Percentiles rank a stretch among this genome's conserved stretches.
These are phyloP conservation scores for Sporothrix phasma DNA, from an alignment of 2,329 filamentous ascomycete genomes.

Conservation along the genomic window DNA sequence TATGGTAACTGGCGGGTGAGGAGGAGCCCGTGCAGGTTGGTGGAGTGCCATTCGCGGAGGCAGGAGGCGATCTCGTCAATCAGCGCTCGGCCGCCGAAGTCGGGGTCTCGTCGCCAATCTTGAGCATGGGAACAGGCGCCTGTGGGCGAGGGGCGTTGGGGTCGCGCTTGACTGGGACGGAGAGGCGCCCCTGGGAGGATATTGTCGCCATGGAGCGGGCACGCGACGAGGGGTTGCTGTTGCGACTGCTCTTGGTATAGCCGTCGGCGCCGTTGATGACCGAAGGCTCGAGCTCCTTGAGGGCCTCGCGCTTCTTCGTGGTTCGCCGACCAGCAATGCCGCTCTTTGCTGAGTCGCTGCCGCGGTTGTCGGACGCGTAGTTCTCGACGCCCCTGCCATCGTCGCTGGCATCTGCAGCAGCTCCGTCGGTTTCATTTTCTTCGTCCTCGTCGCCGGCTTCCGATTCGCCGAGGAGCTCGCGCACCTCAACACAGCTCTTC, in stretches of 20 bases:
- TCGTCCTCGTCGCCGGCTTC: slow-evolving; percentile 43
- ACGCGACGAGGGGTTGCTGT: background rate
- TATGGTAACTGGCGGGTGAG: slow-evolving; percentile 71
- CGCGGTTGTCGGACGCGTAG: slow-evolving; percentile 24
- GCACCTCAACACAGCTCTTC: slow-evolving; percentile 84
- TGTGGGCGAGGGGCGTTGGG: slow-evolving; percentile 65
- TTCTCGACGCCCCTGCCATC: slow-evolving; percentile 20
- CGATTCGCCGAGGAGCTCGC: slow-evolving; percentile 75
- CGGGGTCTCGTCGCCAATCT: slow-evolving; percentile 93
- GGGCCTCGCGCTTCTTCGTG: slow-evolving; percentile 22
- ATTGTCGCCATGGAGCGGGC: slow-evolving; percentile 6
- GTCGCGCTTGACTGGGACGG: slow-evolving; percentile 46
- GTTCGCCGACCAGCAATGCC: slow-evolving; percentile 35
- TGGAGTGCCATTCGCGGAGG: slow-evolving; percentile 95
- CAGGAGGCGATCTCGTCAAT: slow-evolving; percentile 98
- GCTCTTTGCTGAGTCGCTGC: slow-evolving; percentile 45
- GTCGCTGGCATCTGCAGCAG: slow-evolving; percentile 24
- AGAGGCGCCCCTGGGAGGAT: slow-evolving; percentile 32
- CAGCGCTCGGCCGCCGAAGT: slow-evolving; percentile 76
- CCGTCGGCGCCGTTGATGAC: slow-evolving; percentile 15
- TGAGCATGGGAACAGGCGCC: slow-evolving; percentile 92
- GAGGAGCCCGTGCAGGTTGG: slow-evolving; percentile 85
- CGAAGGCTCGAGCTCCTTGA: slow-evolving; percentile 19
- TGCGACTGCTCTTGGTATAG: background rate
- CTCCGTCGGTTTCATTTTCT: slow-evolving; percentile 31